Evolutionary conservation across 2,329 filamentous ascomycete genomes (phyloP).

Genomic region (Alternaria sp.): DNA sequence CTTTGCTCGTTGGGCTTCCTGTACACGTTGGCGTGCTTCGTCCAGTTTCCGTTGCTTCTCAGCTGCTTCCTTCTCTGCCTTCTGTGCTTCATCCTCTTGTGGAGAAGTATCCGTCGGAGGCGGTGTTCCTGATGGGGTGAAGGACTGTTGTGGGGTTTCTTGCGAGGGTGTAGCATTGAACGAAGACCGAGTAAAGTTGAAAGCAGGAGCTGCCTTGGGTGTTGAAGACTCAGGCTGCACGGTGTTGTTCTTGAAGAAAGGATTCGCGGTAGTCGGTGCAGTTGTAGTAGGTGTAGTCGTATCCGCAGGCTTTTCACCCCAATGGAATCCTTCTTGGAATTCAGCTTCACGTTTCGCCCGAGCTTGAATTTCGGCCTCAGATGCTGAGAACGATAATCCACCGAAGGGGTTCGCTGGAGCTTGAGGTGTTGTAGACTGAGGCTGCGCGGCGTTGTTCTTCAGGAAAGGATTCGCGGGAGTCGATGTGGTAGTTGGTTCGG

Average conservation of each 20-base stretch:
- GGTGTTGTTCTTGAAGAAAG: no score
- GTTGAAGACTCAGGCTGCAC: no score
- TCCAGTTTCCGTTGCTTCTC: slow-evolving; percentile 16
- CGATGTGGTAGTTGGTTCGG: background rate
- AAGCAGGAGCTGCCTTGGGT: slow-evolving; percentile 6
- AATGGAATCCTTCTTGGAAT: background rate
- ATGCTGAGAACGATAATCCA: no score
- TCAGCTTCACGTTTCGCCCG: background rate
- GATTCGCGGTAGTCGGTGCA: background rate
- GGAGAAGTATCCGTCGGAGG: slow-evolving; percentile 9
- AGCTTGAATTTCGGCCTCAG: no score
- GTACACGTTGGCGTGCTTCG: slow-evolving; percentile 16
- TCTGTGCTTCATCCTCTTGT: slow-evolving; percentile 10
- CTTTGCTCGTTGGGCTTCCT: slow-evolving; percentile 16
- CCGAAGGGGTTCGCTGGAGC: slow-evolving; percentile 2
- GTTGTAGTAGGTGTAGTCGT: slow-evolving; percentile 4
- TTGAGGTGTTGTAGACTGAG: background rate
- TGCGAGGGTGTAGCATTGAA: background rate
- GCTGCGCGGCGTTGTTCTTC: background rate
- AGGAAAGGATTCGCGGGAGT: slow-evolving; percentile 5
- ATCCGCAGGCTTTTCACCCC: background rate
- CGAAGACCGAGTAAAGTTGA: slow-evolving; percentile 6
- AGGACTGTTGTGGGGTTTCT: slow-evolving; percentile 12
- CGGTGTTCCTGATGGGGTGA: slow-evolving; percentile 21
- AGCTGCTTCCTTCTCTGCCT: slow-evolving; percentile 13